Evolutionary conservation across 1,139 yeast genomes (phyloP), one percentile per base, ranked within the genome.

Genomic region (Yamadazyma dushanensis): DNA sequence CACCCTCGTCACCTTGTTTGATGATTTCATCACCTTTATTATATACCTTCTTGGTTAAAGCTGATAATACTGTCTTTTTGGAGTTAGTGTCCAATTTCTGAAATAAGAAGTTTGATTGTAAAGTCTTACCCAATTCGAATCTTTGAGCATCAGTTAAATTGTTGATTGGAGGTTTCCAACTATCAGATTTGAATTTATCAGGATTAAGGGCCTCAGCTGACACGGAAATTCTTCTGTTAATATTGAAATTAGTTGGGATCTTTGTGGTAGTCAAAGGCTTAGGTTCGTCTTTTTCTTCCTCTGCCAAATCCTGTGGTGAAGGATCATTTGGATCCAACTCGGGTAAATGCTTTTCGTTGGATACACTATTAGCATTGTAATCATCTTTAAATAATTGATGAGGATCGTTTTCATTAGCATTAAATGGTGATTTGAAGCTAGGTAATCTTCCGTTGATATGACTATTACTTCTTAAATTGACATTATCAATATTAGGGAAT

Each of bases 1-100:
- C 97, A 49, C 98, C 98, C 57, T 87, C 96, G 56, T 89, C 97
- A 37, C 98, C 98, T 63, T 92, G 97, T 49, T 70, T 78, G 54
- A 92, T 90, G 44, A 92, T 83, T 47, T 78, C 80, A 8, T 78
- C 66, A 38, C 79, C 85, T 38, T 76, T 70, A 5, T 73, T 53
- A 35, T 81, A 78, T 35, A 65, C 62, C 53, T 84, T 85, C 56
- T 85, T 92, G 48, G 83, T 78, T 46, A 92, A 72, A 14, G 97
- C 95, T 48, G 80, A 77, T 37, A 92, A 77, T 27, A 92, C 94
- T 10, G 92, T 79, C 46, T 75, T 78, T 51, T 86, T 73, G 5
- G 95, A 76, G 45, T 79, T 86, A 52, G 80, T 86, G 46, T 80
- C 76, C 51, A 92, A 76, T 54, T 83, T 89, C 43, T 74, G 73